Percentiles rank a stretch among this genome's conserved stretches.
Evolutionary conservation across 768 basidiomycete genomes (phyloP).

Genomic region (Boletus fagicola): DNA sequence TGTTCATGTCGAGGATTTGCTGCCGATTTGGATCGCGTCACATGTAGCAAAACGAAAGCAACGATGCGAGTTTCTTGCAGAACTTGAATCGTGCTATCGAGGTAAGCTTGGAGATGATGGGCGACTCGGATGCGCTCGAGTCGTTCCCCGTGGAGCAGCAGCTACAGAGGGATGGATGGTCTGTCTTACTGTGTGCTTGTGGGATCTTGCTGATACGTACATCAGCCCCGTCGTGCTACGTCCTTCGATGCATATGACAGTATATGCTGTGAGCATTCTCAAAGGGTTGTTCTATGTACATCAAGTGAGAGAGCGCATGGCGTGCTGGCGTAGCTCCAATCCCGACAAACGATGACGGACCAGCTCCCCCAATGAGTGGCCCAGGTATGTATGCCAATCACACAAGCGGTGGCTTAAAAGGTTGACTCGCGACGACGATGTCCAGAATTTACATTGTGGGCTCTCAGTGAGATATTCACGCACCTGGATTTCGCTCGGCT

Average conservation of each 20-base stretch:
- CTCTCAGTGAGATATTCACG: slow-evolving; percentile 62
- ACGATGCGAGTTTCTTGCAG: slow-evolving; percentile 54
- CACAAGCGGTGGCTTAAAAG: not conserved
- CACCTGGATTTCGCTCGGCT: slow-evolving; percentile 67
- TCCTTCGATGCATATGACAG: slow-evolving; percentile 46
- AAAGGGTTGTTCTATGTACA: slow-evolving; percentile 63
- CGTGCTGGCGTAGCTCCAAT: slow-evolving; percentile 36
- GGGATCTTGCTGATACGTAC: slow-evolving; percentile 1
- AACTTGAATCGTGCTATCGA: slow-evolving; percentile 68
- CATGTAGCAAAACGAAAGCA: slow-evolving; percentile 33
- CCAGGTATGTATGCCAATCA: slow-evolving; percentile 35
- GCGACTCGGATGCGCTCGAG: slow-evolving; percentile 40
- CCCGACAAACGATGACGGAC: slow-evolving; percentile 17
- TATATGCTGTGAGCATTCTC: slow-evolving; percentile 59
- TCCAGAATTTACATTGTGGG: slow-evolving; percentile 50
- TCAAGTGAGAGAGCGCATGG: slow-evolving; percentile 53
- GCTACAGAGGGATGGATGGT: slow-evolving; percentile 60
- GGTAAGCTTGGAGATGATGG: slow-evolving; percentile 56
- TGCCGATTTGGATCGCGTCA: not conserved
- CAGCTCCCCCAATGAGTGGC: slow-evolving; percentile 30
- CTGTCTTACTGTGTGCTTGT: slow-evolving; percentile 16
- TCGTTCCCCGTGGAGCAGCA: slow-evolving; percentile 43
- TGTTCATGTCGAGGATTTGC: too few species aligned
- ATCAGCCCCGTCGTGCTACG: slow-evolving; percentile 68
- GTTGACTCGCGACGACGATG: not conserved